phyloP scores from a whole-genome alignment of 805 yeast genomes.

The Candida lessepsii region DNA sequence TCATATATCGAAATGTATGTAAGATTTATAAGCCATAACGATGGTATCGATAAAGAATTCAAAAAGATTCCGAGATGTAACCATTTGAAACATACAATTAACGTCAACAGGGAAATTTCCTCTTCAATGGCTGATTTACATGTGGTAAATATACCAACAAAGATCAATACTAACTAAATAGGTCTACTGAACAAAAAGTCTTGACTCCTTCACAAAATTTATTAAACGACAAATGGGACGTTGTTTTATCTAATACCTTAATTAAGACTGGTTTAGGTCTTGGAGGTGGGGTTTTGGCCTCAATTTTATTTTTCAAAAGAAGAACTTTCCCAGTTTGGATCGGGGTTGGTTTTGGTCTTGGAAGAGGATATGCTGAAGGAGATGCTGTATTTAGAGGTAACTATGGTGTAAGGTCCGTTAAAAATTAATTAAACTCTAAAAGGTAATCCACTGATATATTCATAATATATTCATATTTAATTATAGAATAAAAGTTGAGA shows the following conservation, averaged over 20 bases:
- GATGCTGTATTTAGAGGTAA: slow-evolving; percentile 89
- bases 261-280: slow-evolving; percentile 96
- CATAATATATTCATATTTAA: slow-evolving; percentile 2
- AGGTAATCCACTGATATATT: too few relatives aligned
- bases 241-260: slow-evolving; percentile 87
- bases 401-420: slow-evolving; percentile 59
- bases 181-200: slow-evolving; percentile 35
- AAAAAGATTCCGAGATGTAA: background rate
- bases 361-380: slow-evolving; percentile 97
- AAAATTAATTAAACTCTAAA: too few relatives aligned
- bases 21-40: background rate
- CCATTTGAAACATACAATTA: too few relatives aligned
- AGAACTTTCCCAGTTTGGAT: slow-evolving; percentile 98
- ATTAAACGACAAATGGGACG: slow-evolving; percentile 85
- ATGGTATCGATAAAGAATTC: background rate
- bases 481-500: slow-evolving; percentile 6
- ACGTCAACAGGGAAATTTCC: background rate
- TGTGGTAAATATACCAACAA: too few relatives aligned
- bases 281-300: slow-evolving; percentile 93
- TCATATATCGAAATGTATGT: slow-evolving; percentile 3
- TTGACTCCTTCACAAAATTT: slow-evolving; percentile 53
- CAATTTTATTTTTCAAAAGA: slow-evolving; percentile 86
- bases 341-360: slow-evolving; percentile 96
- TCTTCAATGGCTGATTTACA: background rate
- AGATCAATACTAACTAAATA: slow-evolving; percentile 14